A percentile compares a stretch with the other conserved stretches of the same genome.
Conservation (phyloP, 129 eudicot species). For the Pseudognaphalium luteoalbum region DNA sequence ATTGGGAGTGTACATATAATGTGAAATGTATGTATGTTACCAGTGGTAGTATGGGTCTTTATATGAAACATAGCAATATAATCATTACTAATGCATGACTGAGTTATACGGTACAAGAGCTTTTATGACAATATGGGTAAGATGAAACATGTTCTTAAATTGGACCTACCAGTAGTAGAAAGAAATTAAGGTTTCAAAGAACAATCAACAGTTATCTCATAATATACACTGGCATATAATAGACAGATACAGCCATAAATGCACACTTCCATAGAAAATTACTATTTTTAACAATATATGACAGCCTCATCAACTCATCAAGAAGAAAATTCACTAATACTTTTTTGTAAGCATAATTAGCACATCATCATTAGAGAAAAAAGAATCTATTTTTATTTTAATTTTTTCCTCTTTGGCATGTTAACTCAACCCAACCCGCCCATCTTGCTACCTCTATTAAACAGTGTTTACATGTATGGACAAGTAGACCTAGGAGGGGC, state of each 20-base stretch:
- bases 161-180: conserved; percentile 28
- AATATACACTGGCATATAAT: conserved; percentile 14
- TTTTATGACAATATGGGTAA: neutral
- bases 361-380: neutral
- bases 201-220: conserved; percentile 6
- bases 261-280: conserved; percentile 13
- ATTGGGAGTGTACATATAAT: neutral
- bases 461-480: conserved; percentile 7
- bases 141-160: conserved; percentile 11
- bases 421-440: neutral
- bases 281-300: conserved; percentile 18
- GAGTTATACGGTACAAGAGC: conserved; percentile 24
- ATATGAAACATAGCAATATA: neutral
- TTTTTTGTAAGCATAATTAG: neutral
- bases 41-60: conserved; percentile 19
- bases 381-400: too few relatives aligned
- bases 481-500: neutral
- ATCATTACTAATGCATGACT: neutral
- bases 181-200: conserved; percentile 20
- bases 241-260: neutral
- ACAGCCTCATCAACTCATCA: conserved; percentile 7
- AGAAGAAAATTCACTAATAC: neutral
- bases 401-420: neutral
- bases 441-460: conserved; percentile 6
- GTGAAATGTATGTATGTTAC: neutral